Evolutionary conservation across 495 filamentous ascomycete genomes (phyloP), one percentile per base, ranked within the genome.

Genomic region (Podospora tetraspora): DNA sequence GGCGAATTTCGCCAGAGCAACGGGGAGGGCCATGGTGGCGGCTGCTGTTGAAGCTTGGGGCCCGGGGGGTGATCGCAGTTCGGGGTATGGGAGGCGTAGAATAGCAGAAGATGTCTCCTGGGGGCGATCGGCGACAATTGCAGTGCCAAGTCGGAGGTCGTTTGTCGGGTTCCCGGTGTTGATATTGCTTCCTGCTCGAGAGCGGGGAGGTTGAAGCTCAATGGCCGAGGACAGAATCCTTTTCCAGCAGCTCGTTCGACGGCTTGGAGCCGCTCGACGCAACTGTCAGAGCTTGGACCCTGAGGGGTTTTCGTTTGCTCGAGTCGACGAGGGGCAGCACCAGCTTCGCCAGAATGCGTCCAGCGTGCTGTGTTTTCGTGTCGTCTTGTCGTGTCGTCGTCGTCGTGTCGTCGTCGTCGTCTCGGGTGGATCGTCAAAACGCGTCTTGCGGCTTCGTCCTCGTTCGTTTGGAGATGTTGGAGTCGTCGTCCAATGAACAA

Each of bases 1-100:
- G 62, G 66, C 58, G 62, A 71, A 65, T 32, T 71, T 71, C 25
- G 66, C 69, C 66, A 71, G 58, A 10, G 62, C 69, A n/a, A 62
- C 62, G 22, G 57, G 12, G 32, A 59, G 25, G 12, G 63, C 63
- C 62, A 65, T 68, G 59, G 58, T 61, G 57, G 27, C 24, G 19
- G 32, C 52, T 16, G 63, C 25, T 27, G 43, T 19, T 32, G 22
- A 29, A 13, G 43, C 24, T 11, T 25, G 52, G n/a, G 16, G 58
- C 19, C 58, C 23, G 16, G 34, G 34, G 13, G 34, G 13, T 1
- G 13, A 25, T 43, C 34, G 13, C 29, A 30, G 29, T 30, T 43
- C 43, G 4, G 16, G 16, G 37, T 0, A n/a, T n/a, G n/a, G n/a
- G n/a, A n/a, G n/a, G n/a, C n/a, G n/a, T n/a, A n/a, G n/a, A n/a